These are phyloP conservation scores for Stenogyne calaminthoides DNA, from an alignment of 305 asterid species.

Conservation along the genomic window DNA sequence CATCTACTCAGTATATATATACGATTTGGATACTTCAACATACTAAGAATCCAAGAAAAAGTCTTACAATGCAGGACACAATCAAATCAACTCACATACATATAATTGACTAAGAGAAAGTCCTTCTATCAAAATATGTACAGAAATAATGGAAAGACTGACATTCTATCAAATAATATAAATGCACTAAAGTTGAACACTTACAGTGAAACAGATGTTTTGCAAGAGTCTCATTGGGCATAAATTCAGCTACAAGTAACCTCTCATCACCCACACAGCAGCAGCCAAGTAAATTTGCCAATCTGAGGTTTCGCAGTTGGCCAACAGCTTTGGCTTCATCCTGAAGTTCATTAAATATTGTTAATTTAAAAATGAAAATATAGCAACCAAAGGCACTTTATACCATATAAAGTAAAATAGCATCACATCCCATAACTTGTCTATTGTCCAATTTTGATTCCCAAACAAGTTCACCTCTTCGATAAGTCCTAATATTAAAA, in stretches of 20 bases:
- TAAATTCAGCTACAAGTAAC: constrained; percentile 87
- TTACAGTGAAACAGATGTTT: constrained; percentile 93
- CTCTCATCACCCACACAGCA: constrained; percentile 97
- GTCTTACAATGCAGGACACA: neutral
- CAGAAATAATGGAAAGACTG: neutral
- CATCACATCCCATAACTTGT: neutral
- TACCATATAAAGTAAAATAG: constrained; percentile 10
- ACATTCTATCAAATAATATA: too few species aligned
- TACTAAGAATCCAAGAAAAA: neutral
- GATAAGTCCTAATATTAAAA: neutral
- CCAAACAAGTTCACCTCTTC: neutral
- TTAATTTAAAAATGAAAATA: constrained; percentile 18
- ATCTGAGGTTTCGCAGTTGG: constrained; percentile 71
- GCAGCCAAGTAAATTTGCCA: constrained; percentile 92
- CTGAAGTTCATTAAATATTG: constrained; percentile 42
- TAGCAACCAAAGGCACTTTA: neutral
- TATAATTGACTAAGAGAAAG: neutral
- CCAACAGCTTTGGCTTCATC: constrained; percentile 96
- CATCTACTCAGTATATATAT: neutral
- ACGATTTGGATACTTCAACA: neutral
- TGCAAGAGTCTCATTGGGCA: constrained; percentile 94
- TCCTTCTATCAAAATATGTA: neutral
- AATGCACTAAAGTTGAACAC: constrained; percentile 4
- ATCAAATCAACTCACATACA: neutral
- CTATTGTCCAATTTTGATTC: neutral